These are phyloP conservation scores for Solanum pennellii DNA, from an alignment of 257 asterid species.

Conservation along the genomic window DNA sequence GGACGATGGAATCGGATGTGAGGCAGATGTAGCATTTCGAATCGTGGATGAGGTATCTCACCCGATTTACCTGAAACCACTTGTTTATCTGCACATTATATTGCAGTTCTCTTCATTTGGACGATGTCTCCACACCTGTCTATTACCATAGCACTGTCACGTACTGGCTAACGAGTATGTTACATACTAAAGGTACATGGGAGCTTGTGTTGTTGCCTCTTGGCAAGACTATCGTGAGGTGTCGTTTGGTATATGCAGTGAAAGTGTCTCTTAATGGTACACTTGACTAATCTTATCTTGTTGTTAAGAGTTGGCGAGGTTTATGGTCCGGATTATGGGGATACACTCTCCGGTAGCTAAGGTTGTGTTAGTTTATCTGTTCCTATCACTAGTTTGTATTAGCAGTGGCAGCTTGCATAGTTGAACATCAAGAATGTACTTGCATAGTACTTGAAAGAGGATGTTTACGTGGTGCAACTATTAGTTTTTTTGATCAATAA, in stretches of 20 bases:
- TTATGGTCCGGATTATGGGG: not conserved
- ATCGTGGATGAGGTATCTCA: not conserved
- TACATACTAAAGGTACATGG: not conserved
- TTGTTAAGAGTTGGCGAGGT: not conserved
- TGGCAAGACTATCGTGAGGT: not conserved
- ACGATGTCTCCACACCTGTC: not conserved
- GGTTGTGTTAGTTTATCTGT: not conserved
- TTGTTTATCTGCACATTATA: not conserved
- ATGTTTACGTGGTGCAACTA: not conserved
- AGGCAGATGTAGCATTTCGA: not conserved
- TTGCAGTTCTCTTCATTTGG: not conserved
- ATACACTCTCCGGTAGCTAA: not conserved
- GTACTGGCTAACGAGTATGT: not conserved
- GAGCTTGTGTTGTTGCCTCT: not conserved
- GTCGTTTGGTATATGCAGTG: not conserved
- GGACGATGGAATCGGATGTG: not conserved
- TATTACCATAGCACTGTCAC: not conserved
- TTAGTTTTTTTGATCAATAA: not conserved
- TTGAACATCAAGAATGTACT: not conserved
- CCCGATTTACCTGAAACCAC: not conserved
- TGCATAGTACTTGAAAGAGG: not conserved
- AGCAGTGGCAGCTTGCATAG: not conserved
- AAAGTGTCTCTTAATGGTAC: not conserved
- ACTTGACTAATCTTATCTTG: not conserved
- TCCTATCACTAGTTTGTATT: not conserved